These are phyloP conservation scores for Arctium minus DNA, from an alignment of 129 eudicot species.

Conservation along the genomic window DNA sequence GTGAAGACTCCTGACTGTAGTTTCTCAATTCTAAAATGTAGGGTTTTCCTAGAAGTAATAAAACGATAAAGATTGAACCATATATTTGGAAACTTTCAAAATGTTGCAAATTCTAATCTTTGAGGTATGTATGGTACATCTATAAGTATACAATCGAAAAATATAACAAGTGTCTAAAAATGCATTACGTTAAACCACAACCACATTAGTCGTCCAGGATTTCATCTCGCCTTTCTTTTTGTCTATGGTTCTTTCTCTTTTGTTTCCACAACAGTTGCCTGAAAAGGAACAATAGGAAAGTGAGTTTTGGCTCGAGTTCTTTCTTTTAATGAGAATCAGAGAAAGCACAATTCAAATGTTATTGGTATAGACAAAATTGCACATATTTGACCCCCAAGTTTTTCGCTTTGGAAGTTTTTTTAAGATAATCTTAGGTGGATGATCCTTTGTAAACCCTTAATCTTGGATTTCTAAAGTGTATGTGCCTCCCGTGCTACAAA, in stretches of 20 bases:
- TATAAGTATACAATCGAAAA: slow-evolving; percentile 27
- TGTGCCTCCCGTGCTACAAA: too few species aligned
- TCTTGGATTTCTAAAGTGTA: too few species aligned
- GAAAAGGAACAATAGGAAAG: not conserved
- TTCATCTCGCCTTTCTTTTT: not conserved
- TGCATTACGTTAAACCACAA: slow-evolving; percentile 20
- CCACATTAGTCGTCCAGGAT: slow-evolving; percentile 6
- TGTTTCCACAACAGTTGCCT: slow-evolving; percentile 19
- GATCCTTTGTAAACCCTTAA: too few species aligned
- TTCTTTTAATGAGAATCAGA: not conserved
- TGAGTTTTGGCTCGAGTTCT: not conserved
- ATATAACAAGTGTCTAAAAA: slow-evolving; percentile 17
- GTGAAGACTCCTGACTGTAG: not conserved
- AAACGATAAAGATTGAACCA: slow-evolving; percentile 3
- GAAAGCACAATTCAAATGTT: not conserved
- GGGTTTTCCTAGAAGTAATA: not conserved
- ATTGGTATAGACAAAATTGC: not conserved
- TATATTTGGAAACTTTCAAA: slow-evolving; percentile 16
- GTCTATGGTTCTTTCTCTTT: slow-evolving; percentile 18
- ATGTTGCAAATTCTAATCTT: slow-evolving; percentile 4
- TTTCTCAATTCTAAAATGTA: not conserved
- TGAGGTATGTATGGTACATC: slow-evolving; percentile 12
- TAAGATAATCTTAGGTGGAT: too few species aligned
- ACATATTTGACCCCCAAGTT: not conserved
- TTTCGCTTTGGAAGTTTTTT: too few species aligned